phyloP scores from a whole-genome alignment of 768 basidiomycete species.

The Termitomyces sp. region DNA sequence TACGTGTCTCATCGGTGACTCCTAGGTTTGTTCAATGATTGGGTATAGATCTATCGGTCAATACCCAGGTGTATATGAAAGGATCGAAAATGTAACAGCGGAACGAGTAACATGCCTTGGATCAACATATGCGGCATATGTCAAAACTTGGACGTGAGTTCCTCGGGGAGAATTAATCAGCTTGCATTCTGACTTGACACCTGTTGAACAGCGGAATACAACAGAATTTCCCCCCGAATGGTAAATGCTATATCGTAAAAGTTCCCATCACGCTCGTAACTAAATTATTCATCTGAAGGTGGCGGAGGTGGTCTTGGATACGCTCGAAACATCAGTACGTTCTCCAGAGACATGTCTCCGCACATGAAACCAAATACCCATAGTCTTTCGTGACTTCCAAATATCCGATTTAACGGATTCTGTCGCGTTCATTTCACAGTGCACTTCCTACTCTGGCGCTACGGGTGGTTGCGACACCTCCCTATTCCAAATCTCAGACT shows the following conservation, averaged over 20 bases:
- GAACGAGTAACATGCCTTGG: conserved; percentile 19
- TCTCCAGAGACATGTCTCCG: background rate
- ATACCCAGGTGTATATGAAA: conserved; percentile 23
- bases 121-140: conserved; percentile 22
- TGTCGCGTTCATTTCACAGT: conserved; percentile 21
- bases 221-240: conserved; percentile 27
- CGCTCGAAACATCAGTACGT: conserved; percentile 22
- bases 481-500: conserved; percentile 26
- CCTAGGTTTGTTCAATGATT: background rate
- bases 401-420: conserved; percentile 15
- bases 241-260: conserved; percentile 4
- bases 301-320: conserved; percentile 28
- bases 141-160: conserved; percentile 30
- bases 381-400: conserved; percentile 22
- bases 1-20: background rate
- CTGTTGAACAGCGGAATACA: conserved; percentile 16
- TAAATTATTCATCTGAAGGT: conserved; percentile 6
- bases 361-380: background rate
- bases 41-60: conserved; percentile 24
- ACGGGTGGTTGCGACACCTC: conserved; percentile 28
- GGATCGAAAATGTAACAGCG: conserved; percentile 25
- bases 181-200: background rate
- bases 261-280: background rate
- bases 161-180: background rate
- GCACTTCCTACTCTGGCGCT: conserved; percentile 26